Percentiles rank a stretch among this genome's conserved stretches.
Evolutionary conservation across 192 early-diverging fungal genomes (phyloP).

Genomic region (Lobosporangium transversale): DNA sequence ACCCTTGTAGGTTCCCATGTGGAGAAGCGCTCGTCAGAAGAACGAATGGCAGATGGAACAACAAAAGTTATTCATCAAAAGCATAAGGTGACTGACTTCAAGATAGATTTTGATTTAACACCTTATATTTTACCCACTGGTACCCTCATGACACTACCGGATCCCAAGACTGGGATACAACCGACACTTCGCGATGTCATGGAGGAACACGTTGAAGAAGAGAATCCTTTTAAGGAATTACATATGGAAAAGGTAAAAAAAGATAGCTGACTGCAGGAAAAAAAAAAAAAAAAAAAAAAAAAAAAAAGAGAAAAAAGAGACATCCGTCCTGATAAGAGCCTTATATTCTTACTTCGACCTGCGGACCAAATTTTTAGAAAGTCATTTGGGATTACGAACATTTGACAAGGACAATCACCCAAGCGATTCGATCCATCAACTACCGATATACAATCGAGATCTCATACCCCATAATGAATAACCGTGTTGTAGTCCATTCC

Average conservation of each 20-base stretch:
- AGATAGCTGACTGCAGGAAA: too few relatives aligned
- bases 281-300: too few relatives aligned
- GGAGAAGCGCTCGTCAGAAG: conserved; percentile 13
- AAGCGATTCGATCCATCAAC: conserved; percentile 40
- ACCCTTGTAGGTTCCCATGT: conserved; percentile 37
- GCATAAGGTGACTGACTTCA: conserved; percentile 46
- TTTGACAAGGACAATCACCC: conserved; percentile 46
- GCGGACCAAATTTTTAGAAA: too few relatives aligned
- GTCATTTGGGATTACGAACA: conserved; percentile 52
- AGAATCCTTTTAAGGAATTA: conserved; percentile 53
- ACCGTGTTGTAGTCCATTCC: conserved; percentile 36
- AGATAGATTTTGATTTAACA: conserved; percentile 48
- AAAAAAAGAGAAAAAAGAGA: too few relatives aligned
- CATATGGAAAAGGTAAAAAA: conserved; percentile 50
- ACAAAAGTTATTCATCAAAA: conserved; percentile 8
- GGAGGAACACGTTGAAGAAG: conserved; percentile 41
- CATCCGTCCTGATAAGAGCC: too few relatives aligned
- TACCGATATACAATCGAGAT: conserved; percentile 48
- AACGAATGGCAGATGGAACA: conserved; percentile 11
- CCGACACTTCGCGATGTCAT: conserved; percentile 41
- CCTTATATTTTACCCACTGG: conserved; percentile 36
- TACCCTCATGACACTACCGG: conserved; percentile 19
- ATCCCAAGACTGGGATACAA: conserved; percentile 18
- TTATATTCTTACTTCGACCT: too few relatives aligned
- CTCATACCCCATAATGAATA: conserved; percentile 48